Base-by-base conservation (phyloP, 768 basidiomycete genomes). In the Harrya chromipes region DNA sequence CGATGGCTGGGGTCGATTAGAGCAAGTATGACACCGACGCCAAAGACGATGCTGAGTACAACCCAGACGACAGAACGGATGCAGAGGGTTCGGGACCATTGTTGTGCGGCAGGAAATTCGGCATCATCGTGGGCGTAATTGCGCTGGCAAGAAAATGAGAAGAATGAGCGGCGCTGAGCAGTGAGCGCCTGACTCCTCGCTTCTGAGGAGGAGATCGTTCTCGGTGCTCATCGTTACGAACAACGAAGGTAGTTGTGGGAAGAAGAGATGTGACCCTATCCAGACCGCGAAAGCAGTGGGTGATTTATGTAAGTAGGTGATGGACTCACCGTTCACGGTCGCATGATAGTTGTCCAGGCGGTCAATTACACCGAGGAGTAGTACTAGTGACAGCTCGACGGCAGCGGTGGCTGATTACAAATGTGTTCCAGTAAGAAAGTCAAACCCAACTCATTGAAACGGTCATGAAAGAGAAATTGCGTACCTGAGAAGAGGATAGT, bases 31-130 rank as follows among this genome's bases (percentile, higher is more conserved):
- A 82, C 68, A n/a, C 74, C 70, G 13, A 72, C 72, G 43, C 73
- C 47, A 36, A 78, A 68, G 26, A 82, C 38, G 17, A 76, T 29
- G 1, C 72, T 73, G 55, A 84, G 62, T 13, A 60, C 57, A 26
- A 71, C 65, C 77, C 82, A 80, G 13, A 80, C 70, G 17, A 74
- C 53, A 4, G 67, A 64, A 33, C 81, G 79, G 23, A 64, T 60
- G 37, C 48, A 59, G 3, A 65, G 41, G 9, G 58, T 51, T 37
- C 63, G 63, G 19, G 55, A 51, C 17, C 43, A 52, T 26, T 56
- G 61, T 43, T 60, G 57, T 8, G 54, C 41, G 4, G 46, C 54
- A 16, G 39, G 34, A 39, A 52, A 49, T 37, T 56, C 65, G 5
- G 47, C 29, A 16, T 57, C 62, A 19, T 57, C 49, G 12, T 36